These are phyloP conservation scores for Strobilomyces dryophilus DNA, from an alignment of 768 basidiomycete genomes.

Conservation along the genomic window DNA sequence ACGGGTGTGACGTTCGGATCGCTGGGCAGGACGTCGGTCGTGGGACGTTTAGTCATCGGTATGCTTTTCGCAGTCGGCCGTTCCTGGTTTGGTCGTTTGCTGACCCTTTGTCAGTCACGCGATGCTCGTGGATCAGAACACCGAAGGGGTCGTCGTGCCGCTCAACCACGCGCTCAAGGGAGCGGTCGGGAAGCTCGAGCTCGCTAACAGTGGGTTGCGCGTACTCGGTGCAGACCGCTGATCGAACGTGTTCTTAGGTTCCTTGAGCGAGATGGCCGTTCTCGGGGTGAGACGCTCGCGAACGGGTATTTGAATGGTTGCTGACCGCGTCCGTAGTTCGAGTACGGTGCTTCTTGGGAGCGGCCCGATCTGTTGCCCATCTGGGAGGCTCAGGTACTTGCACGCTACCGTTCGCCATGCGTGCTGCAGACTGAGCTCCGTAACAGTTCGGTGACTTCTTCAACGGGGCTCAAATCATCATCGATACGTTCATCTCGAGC, in stretches of 20 bases:
- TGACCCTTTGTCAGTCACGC: slow-evolving; percentile 54
- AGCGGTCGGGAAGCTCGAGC: slow-evolving; percentile 65
- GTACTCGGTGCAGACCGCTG: background rate
- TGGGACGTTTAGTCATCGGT: slow-evolving; percentile 85
- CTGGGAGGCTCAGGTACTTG: slow-evolving; percentile 83
- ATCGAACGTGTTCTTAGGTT: slow-evolving; percentile 43
- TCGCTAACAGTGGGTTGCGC: slow-evolving; percentile 75
- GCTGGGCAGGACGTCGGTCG: slow-evolving; percentile 92
- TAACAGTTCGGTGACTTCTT: slow-evolving; percentile 88
- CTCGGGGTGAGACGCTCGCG: slow-evolving; percentile 57
- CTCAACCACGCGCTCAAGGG: slow-evolving; percentile 61
- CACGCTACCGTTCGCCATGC: background rate
- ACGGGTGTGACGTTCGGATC: slow-evolving; percentile 81
- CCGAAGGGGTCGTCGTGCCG: slow-evolving; percentile 75
- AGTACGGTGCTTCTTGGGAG: slow-evolving; percentile 90
- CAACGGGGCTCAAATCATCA: slow-evolving; percentile 84
- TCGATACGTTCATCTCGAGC: slow-evolving; percentile 85
- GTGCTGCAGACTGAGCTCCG: background rate
- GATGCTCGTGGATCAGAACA: slow-evolving; percentile 87
- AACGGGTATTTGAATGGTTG: background rate
- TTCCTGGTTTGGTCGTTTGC: background rate
- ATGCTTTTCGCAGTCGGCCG: slow-evolving; percentile 2
- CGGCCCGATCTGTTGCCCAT: slow-evolving; percentile 75
- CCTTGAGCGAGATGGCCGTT: slow-evolving; percentile 85
- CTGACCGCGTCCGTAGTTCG: slow-evolving; percentile 54